Conservation (phyloP, 257 asterid genomes). For the Fraxinus pennsylvanica region DNA sequence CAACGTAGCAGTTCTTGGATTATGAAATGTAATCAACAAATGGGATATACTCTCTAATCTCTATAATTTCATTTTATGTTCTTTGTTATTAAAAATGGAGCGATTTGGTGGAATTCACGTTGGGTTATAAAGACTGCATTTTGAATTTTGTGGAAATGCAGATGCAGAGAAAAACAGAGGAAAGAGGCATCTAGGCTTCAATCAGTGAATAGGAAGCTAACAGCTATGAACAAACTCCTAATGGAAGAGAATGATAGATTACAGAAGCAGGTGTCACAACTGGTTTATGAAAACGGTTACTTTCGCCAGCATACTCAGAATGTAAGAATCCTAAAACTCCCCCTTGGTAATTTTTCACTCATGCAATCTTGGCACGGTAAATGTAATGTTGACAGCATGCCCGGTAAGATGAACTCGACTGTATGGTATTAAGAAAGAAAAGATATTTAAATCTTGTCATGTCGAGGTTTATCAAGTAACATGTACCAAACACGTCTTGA, state of each 20-base stretch:
- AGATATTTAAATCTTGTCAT: neutral
- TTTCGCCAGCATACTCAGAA: constrained; percentile 70
- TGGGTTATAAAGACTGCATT: neutral
- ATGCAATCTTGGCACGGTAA: neutral
- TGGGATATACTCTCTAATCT: neutral
- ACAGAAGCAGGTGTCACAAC: constrained; percentile 86
- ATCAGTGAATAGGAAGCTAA: constrained; percentile 75
- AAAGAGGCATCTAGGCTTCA: constrained; percentile 87
- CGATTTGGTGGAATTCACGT: neutral
- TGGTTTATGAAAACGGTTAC: constrained; percentile 78
- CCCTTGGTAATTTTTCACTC: neutral
- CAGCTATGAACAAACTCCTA: constrained; percentile 90
- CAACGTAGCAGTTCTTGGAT: constrained; percentile 5
- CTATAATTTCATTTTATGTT: neutral
- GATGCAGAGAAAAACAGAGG: constrained; percentile 92
- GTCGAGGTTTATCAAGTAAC: neutral
- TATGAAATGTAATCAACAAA: neutral
- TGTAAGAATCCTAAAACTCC: constrained; percentile 37
- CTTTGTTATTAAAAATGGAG: constrained; percentile 3
- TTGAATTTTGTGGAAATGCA: constrained; percentile 36
- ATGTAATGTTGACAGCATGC: neutral
- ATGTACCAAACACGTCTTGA: constrained; percentile 4
- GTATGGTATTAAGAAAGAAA: neutral
- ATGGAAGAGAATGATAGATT: constrained; percentile 92
- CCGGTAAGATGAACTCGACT: neutral